Evolutionary conservation across 148 eudicot genomes (phyloP).

Genomic region (Fagopyrum tataricum): DNA sequence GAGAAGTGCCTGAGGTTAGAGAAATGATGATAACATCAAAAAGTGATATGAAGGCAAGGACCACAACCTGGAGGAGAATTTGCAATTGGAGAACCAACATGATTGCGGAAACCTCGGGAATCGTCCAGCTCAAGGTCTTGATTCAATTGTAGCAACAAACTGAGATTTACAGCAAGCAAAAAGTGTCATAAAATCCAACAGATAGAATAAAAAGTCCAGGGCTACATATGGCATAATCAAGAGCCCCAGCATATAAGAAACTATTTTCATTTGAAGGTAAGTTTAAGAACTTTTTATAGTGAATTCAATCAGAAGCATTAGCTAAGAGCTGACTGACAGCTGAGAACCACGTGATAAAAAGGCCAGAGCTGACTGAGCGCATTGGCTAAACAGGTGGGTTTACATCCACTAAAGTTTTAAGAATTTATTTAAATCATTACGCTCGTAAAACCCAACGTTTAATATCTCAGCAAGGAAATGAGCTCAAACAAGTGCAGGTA

Average conservation of each 20-base stretch:
- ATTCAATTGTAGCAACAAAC: slow-evolving; percentile 61
- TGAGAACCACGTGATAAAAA: background rate
- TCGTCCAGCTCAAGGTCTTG: slow-evolving; percentile 76
- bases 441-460: background rate
- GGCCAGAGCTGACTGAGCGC: too few relatives aligned
- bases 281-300: background rate
- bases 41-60: background rate
- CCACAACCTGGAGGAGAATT: slow-evolving; percentile 70
- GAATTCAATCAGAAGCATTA: background rate
- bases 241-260: background rate
- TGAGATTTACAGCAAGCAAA: slow-evolving; percentile 18
- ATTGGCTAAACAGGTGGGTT: background rate
- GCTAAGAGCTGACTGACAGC: background rate
- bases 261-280: background rate
- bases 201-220: background rate
- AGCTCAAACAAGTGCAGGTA: slow-evolving; percentile 3
- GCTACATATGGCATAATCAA: background rate
- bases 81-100: slow-evolving; percentile 47
- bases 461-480: background rate
- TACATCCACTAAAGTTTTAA: background rate
- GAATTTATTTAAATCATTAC: background rate
- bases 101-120: slow-evolving; percentile 51
- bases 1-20: slow-evolving; percentile 12
- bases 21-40: background rate
- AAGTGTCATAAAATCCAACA: background rate